These are phyloP conservation scores for Malassezia brasiliensis DNA, from an alignment of 1,284 basidiomycete genomes.

Conservation along the genomic window DNA sequence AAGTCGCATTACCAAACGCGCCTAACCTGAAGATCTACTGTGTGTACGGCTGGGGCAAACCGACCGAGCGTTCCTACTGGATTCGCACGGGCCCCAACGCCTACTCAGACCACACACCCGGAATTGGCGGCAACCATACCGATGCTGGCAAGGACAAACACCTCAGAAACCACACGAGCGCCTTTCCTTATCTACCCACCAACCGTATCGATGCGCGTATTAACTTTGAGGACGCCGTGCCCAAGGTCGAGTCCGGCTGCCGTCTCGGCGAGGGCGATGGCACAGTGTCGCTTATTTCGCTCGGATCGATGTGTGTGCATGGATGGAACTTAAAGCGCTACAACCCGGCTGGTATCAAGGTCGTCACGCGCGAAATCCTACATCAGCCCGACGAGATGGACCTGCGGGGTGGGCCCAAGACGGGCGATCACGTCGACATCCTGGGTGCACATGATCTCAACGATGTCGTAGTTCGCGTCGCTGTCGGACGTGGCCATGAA, in stretches of 20 bases:
- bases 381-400: slow-evolving; percentile 70
- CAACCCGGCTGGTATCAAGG: slow-evolving; percentile 71
- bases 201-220: slow-evolving; percentile 15
- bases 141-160: neutral
- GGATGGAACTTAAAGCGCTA: slow-evolving; percentile 84
- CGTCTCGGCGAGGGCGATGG: slow-evolving; percentile 64
- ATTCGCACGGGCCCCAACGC: neutral
- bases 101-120: neutral
- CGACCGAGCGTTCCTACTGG: slow-evolving; percentile 65
- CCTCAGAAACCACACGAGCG: neutral
- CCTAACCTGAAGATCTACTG: slow-evolving; percentile 90
- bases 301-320: slow-evolving; percentile 84
- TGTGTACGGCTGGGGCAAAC: slow-evolving; percentile 89
- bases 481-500: slow-evolving; percentile 55
- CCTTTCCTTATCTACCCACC: neutral
- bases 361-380: slow-evolving; percentile 80
- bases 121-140: neutral
- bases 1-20: slow-evolving; percentile 66
- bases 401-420: slow-evolving; percentile 66
- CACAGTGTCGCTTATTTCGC: slow-evolving; percentile 76
- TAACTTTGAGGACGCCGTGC: slow-evolving; percentile 25
- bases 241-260: slow-evolving; percentile 34
- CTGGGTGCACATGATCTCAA: slow-evolving; percentile 78
- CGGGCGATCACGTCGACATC: slow-evolving; percentile 69
- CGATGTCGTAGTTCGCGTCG: slow-evolving; percentile 79